A percentile compares a stretch with the other conserved stretches of the same genome.
phyloP scores from a whole-genome alignment of 1,139 yeast species.

The Suhomyces coccinellae region DNA sequence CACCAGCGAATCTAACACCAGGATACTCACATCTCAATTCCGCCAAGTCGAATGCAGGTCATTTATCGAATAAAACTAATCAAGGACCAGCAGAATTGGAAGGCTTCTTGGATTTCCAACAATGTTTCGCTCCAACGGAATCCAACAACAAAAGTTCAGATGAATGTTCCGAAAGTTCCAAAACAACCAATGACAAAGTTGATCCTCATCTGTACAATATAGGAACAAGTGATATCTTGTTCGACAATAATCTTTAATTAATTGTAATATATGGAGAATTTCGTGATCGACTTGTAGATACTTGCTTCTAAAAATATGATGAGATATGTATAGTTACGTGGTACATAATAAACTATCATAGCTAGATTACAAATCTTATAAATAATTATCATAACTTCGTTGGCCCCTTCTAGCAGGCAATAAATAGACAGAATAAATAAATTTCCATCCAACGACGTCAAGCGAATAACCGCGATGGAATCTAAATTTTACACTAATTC shows the following conservation, averaged over 20 bases:
- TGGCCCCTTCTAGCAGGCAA: slow-evolving; percentile 7
- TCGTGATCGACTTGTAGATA: background rate
- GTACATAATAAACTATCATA: background rate
- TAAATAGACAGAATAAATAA: slow-evolving; percentile 11
- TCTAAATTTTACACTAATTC: background rate
- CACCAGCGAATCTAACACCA: background rate
- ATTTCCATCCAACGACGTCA: background rate
- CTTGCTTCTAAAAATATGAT: background rate
- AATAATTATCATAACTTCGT: slow-evolving; percentile 10
- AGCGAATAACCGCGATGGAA: background rate
- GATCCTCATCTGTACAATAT: slow-evolving; percentile 24
- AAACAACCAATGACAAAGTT: slow-evolving; percentile 14
- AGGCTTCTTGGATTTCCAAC: slow-evolving; percentile 22
- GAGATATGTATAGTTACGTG: too few relatives aligned
- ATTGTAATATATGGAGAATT: slow-evolving; percentile 7
- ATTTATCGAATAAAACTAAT: background rate
- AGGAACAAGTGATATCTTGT: slow-evolving; percentile 24
- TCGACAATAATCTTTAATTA: slow-evolving; percentile 19
- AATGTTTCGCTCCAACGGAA: slow-evolving; percentile 21
- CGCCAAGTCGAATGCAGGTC: background rate
- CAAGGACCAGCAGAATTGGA: slow-evolving; percentile 15
- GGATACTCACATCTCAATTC: background rate
- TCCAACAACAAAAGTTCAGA: slow-evolving; percentile 11
- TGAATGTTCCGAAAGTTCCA: slow-evolving; percentile 14
- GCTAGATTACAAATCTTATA: slow-evolving; percentile 4